A percentile compares a stretch with the other conserved stretches of the same genome.
Evolutionary conservation across 495 filamentous ascomycete genomes (phyloP).

Genomic region (Cercophora sp.): DNA sequence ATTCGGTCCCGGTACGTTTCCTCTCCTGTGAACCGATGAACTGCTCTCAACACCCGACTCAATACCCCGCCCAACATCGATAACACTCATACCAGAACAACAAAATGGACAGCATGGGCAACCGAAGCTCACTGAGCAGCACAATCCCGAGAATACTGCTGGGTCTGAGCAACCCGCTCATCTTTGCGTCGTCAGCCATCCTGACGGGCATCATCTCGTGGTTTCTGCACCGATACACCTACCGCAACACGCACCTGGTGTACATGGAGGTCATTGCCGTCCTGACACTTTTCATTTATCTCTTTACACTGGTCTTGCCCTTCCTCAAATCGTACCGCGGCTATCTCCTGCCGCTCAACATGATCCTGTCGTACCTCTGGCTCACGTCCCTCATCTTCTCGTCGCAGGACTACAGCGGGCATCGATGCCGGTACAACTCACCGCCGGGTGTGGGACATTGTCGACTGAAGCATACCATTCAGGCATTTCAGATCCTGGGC

Average conservation of each 20-base stretch:
- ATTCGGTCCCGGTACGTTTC: too few relatives aligned
- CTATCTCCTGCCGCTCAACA: constrained; percentile 26
- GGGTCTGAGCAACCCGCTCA: constrained; percentile 19
- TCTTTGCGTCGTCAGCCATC: constrained; percentile 26
- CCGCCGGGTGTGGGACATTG: constrained; percentile 10
- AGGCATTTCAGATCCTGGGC: constrained; percentile 26
- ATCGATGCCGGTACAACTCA: constrained; percentile 17
- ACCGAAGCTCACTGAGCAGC: neutral
- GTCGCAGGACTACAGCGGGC: constrained; percentile 22
- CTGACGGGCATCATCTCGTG: constrained; percentile 23
- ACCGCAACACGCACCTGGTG: constrained; percentile 18
- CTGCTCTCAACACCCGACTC: too few relatives aligned
- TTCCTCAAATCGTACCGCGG: constrained; percentile 26
- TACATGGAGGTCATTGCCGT: constrained; percentile 28
- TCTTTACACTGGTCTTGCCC: constrained; percentile 22
- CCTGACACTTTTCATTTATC: constrained; percentile 23
- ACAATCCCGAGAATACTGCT: constrained; percentile 17
- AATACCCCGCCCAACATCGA: too few relatives aligned
- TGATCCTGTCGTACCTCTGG: constrained; percentile 33
- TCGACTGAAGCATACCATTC: constrained; percentile 24
- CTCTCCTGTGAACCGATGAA: too few relatives aligned
- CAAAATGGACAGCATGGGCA: neutral
- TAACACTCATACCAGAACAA: too few relatives aligned
- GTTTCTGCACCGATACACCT: constrained; percentile 18
- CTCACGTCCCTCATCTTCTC: constrained; percentile 28